Percentiles rank a stretch among this genome's conserved stretches.
These are phyloP conservation scores for Trypanosoma boissoni DNA, from an alignment of 208 protist species.

Conservation along the genomic window DNA sequence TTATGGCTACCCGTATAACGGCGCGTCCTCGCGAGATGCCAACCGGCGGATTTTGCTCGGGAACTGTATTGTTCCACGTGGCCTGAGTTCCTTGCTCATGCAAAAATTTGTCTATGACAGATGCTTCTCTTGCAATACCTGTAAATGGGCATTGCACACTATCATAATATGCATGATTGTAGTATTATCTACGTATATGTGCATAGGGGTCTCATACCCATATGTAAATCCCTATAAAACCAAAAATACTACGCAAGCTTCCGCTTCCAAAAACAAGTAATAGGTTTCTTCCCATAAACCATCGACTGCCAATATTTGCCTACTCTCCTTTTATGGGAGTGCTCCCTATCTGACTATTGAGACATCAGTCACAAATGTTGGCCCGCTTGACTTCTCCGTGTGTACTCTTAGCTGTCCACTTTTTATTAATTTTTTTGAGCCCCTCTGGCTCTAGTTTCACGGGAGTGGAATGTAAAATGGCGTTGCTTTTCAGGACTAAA, in stretches of 20 bases:
- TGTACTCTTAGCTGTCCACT: neutral
- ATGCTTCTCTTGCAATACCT: neutral
- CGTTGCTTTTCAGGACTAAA: neutral
- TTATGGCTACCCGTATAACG: neutral
- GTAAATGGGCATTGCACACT: neutral
- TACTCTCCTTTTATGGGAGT: neutral
- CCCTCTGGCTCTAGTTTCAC: neutral
- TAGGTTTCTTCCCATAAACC: neutral
- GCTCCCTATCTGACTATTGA: neutral
- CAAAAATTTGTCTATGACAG: neutral
- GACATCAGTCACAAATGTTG: neutral
- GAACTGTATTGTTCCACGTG: neutral
- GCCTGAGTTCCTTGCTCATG: neutral
- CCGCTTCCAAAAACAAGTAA: neutral
- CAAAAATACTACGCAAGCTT: neutral
- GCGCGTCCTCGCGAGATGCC: neutral
- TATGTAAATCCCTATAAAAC: neutral
- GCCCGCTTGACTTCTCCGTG: neutral
- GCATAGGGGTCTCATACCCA: neutral
- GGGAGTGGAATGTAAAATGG: neutral
- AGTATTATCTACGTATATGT: neutral
- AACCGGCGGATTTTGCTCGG: conserved; percentile 19
- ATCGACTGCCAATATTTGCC: neutral
- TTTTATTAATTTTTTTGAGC: too few relatives aligned
- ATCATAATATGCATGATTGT: neutral